Conservation (phyloP, 169 alveolate species). For the Cryptosporidium xiaoi region DNA sequence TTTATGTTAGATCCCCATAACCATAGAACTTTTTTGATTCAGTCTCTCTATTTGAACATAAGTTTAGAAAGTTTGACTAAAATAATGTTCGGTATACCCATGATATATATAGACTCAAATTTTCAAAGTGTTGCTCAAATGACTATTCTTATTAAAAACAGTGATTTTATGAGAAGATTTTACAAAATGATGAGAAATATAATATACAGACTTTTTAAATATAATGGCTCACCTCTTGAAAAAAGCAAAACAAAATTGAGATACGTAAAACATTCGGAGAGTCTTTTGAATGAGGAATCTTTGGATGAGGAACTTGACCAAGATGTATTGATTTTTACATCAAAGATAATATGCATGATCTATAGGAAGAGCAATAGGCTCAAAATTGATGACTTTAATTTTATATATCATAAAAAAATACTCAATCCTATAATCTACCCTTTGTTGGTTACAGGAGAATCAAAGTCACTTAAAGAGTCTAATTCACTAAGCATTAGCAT, state of each 20-base stretch:
- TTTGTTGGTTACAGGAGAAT: slow-evolving; percentile 48
- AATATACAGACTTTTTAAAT: slow-evolving; percentile 1
- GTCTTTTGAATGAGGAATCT: neutral
- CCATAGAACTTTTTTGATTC: slow-evolving; percentile 44
- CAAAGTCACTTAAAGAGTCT: slow-evolving; percentile 48
- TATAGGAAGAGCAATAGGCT: neutral
- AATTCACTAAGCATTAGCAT: slow-evolving; percentile 62
- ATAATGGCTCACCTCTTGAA: neutral
- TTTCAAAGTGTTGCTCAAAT: slow-evolving; percentile 44
- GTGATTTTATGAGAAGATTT: slow-evolving; percentile 38
- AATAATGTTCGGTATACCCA: slow-evolving; percentile 49
- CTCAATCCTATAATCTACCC: slow-evolving; percentile 58
- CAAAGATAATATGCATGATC: slow-evolving; percentile 43
- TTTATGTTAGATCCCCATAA: slow-evolving; percentile 60
- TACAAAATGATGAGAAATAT: slow-evolving; percentile 25
- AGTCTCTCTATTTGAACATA: slow-evolving; percentile 28
- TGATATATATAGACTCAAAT: slow-evolving; percentile 3
- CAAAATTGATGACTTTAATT: neutral
- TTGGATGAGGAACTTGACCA: slow-evolving; percentile 13
- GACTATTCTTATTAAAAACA: slow-evolving; percentile 17
- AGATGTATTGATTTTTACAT: slow-evolving; percentile 24
- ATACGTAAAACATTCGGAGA: no score
- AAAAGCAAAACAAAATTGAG: neutral
- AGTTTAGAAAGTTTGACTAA: slow-evolving; percentile 45
- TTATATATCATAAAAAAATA: neutral